Evolutionary conservation across 306 rosid species (phyloP), one percentile per base, ranked within the genome.

Genomic region (Vigna reflexopilosa): DNA sequence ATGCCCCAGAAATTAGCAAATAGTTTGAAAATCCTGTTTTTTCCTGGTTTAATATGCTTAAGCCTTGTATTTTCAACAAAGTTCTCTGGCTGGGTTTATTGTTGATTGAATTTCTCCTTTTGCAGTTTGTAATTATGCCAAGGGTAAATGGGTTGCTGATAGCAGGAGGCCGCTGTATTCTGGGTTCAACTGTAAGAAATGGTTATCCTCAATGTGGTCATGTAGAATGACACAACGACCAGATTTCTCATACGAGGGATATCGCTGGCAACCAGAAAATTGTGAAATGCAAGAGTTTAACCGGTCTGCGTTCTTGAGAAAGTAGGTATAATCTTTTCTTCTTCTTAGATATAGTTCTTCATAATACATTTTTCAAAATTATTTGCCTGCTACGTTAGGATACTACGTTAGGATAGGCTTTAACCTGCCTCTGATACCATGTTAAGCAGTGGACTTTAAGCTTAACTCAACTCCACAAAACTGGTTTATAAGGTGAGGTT

Each of bases 141-240:
- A 87, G 80, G 99, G 99, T 80, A 88, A 87, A 81, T 95, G 99
- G 98, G 86, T 91, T 75, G 89, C 89, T 67, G 97, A 93, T 80
- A 85, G 77, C 66, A 75, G 68, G 71, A 79, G 90, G 28, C 98
- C 98, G 6, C 82, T 89, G 70, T 95, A 95, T 93, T 95, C 94
- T 59, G 96, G 99, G 68, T 84, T 85, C 66, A 67, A 79, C 74
- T 93, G 98, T 78, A 91, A 95, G 85, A 83, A 83, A 73, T 95
- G 98, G 98, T 84, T 95, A 77, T 91, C 98, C 66, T 20, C 81
- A 69, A 90, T 93, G 98, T 95, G 98, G 98, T 85, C 99, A 2
- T 95, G 98, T 82, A 95, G 97, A 86, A 80, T 86, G 83, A 91
- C 97, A 54, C 82, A 84, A 76, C 85, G 97, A 51, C 84, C 86